Evolutionary conservation across 768 basidiomycete species (phyloP).

Genomic region (Rhizopogon vinicolor): DNA sequence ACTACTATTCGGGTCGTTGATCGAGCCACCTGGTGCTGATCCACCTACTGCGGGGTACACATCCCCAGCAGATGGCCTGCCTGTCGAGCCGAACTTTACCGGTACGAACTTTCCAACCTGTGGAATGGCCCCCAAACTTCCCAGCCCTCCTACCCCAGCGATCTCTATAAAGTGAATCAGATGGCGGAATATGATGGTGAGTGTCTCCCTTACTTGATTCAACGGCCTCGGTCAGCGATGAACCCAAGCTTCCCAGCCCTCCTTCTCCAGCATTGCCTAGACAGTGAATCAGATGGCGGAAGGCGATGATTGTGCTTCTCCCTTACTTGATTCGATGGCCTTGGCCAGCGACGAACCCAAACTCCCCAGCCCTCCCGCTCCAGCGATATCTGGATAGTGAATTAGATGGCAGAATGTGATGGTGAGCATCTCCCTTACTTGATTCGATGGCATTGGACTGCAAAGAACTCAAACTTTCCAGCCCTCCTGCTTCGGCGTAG

Average conservation of each 20-base stretch:
- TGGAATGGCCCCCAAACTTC: background rate
- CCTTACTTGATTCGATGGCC: constrained; percentile 9
- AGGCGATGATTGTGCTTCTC: background rate
- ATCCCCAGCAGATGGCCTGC: constrained; percentile 4
- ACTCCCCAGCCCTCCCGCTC: constrained; percentile 4
- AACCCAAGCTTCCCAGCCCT: constrained; percentile 3
- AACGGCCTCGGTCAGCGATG: background rate
- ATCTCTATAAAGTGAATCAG: constrained; percentile 8
- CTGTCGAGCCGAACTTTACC: background rate
- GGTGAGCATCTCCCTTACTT: constrained; percentile 5
- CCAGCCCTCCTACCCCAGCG: constrained; percentile 6
- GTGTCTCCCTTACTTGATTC: constrained; percentile 9
- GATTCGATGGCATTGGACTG: constrained; percentile 1
- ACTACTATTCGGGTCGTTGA: constrained; percentile 7
- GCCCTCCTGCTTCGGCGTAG: constrained; percentile 7
- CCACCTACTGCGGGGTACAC: constrained; percentile 8
- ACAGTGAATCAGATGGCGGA: background rate
- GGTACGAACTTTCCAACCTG: background rate
- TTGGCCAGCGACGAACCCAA: background rate
- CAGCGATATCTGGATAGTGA: constrained; percentile 8
- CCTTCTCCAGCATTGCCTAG: constrained; percentile 10
- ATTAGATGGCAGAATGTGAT: constrained; percentile 1
- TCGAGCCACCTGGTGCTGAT: constrained; percentile 6
- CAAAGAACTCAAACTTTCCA: constrained; percentile 3
- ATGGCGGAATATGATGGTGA: background rate